Evolutionary conservation across 176 grass and related monocot species (phyloP), one percentile per base, ranked within the genome.

Genomic region (Oryza nivara): DNA sequence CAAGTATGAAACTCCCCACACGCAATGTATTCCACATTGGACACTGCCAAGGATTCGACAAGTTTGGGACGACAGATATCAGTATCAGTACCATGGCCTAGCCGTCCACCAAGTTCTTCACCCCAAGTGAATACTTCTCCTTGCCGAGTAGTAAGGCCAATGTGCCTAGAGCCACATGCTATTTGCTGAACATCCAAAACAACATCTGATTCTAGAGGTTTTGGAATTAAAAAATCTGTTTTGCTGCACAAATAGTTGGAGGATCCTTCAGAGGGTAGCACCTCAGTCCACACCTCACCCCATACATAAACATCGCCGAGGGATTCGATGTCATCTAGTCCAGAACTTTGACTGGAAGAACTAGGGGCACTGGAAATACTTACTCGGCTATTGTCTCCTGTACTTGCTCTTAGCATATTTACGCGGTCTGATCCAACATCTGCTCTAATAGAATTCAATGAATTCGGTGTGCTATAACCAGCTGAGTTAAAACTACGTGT

Each of bases 111-210:
- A 70, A 77, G 72, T 79, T 99, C 93, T 86, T 99, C 91, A 14
- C 96, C 96, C 96, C 96, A 99, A 54, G 93, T 94, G 71, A 96
- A 99, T 30, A 99, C 91, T 74, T 96, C 93, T 38, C 93, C 93
- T 88, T 99, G 93, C 74, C 91, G 87, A 34, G 96, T 99, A 68
- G 92, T 87, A 81, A 99, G 93, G 74, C 83, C 93, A 80, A 89
- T 87, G 83, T 96, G 93, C 65, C 93, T 93, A 28, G 83, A 88
- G 65, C 96, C 96, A 54, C 93, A 95, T 13, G 82, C 86, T 71
- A 99, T 93, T 47, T 96, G 91, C 76, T 94, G 88, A 51, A 96
- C 96, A 58, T 99, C 96, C 84, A 99, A 86, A 74, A 93, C 93
- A 78, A 99, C 93, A 92, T 96, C 88, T 20, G 96, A 95, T 81